Base-by-base conservation (phyloP, 2,329 filamentous ascomycete species). In the Aaosphaeria arxii region DNA sequence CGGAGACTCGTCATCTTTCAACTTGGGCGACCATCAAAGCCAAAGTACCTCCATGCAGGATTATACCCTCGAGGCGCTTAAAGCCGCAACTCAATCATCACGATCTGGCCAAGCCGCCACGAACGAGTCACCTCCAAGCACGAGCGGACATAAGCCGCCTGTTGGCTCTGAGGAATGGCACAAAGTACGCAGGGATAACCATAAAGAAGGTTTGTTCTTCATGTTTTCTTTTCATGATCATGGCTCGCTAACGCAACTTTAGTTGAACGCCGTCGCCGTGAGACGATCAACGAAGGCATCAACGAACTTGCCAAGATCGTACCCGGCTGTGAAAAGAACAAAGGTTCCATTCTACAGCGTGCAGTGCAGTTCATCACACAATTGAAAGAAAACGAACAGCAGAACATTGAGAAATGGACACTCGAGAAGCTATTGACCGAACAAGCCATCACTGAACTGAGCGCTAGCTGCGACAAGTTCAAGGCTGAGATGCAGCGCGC, bases 101-200 rank as follows among this genome's bases (percentile, higher is more conserved):
- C 79, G 63, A 69, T 76, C 47, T 74, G 80, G 49, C 24, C 63
- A 64, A 47, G 44, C 59, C 30, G 55, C 57, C 6, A 54, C 57
- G 31, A 69, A 64, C 55, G 69, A 70, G 40, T 69, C 67, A 30
- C 63, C 69, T 7, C 67, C 69, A 11, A 61, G 61, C 42, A 62
- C 57, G 36, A 50, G 56, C 11, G 51, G 62, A 29, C 66, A 64
- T 41, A 97, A 96, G 71, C 91, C 91, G 6, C 83, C 86, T 5
- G 94, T 97, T n/a, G 94, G 94, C 2, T 94, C 91, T 2, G 90
- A 95, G 46, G 92, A 97, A 71, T 99, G 94, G 94, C 94, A 99
- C 71, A 95, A 95, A 70, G 86, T 95, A 62, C 85, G 94, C 53
- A 94, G 95, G 68, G 92, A 97, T 64, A 99, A 97, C 56, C 94